phyloP scores from a whole-genome alignment of 1,139 yeast genomes.

The Saccharomyces hybrid region DNA sequence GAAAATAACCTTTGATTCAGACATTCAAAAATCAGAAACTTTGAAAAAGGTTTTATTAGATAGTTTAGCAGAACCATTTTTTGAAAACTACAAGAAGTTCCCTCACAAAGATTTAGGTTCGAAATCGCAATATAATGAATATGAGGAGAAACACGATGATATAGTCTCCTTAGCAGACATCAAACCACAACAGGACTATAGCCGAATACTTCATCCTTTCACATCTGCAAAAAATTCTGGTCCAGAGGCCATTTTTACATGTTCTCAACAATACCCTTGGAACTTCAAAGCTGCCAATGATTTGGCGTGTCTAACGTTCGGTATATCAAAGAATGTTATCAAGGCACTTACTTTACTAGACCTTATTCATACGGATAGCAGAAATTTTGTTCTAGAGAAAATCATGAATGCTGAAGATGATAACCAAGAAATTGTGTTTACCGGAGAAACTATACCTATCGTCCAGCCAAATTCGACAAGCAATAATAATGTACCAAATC shows the following conservation, averaged over 20 bases:
- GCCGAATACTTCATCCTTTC: constrained; percentile 45
- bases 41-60: constrained; percentile 49
- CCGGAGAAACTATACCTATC: constrained; percentile 51
- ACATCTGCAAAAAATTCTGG: constrained; percentile 59
- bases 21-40: constrained; percentile 31
- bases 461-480: constrained; percentile 36
- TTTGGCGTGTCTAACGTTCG: constrained; percentile 81
- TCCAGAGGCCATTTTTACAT: constrained; percentile 81
- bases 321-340: constrained; percentile 61
- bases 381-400: constrained; percentile 57
- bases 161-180: constrained; percentile 11
- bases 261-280: constrained; percentile 73
- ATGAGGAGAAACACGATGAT: neutral
- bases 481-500: constrained; percentile 33
- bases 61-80: constrained; percentile 70
- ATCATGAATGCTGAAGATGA: constrained; percentile 37
- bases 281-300: constrained; percentile 78
- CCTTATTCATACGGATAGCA: constrained; percentile 66
- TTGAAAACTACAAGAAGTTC: constrained; percentile 37
- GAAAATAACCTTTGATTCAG: constrained; percentile 36
- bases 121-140: neutral
- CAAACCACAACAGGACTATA: constrained; percentile 19
- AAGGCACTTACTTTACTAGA: constrained; percentile 63
- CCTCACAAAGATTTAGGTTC: constrained; percentile 7
- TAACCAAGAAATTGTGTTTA: constrained; percentile 40